Conservation (phyloP, 2,329 filamentous ascomycete genomes). For the Colletotrichum sojae region DNA sequence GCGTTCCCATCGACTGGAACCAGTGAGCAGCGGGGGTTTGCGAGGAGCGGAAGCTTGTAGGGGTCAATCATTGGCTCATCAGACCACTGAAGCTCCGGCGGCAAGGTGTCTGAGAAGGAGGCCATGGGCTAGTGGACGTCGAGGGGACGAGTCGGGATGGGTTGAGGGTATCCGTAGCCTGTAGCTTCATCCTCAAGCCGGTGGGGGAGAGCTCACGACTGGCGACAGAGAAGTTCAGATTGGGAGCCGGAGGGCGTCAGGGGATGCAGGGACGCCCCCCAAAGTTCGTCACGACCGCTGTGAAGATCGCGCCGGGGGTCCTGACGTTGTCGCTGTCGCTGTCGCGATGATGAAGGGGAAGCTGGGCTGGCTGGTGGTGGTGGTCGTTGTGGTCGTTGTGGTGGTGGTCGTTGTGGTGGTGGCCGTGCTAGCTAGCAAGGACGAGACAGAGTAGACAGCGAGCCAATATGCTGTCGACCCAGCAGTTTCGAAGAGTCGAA, state of each 20-base stretch:
- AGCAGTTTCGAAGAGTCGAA: constrained; percentile 33
- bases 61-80: constrained; percentile 18
- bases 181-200: constrained; percentile 27
- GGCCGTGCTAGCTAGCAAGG: constrained; percentile 15
- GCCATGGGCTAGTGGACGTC: not conserved
- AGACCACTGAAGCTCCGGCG: constrained; percentile 21
- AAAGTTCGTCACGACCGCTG: constrained; percentile 3
- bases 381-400: not conserved
- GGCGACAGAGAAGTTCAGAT: constrained; percentile 28
- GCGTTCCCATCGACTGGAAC: constrained; percentile 22
- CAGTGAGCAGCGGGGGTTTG: constrained; percentile 16
- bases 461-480: constrained; percentile 27
- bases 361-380: not conserved
- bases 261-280: constrained; percentile 16
- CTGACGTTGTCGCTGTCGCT: no score
- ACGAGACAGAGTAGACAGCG: constrained; percentile 23
- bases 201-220: constrained; percentile 13
- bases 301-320: constrained; percentile 27
- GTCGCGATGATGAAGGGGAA: no score
- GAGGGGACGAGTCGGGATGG: constrained; percentile 21
- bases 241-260: constrained; percentile 7
- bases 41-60: constrained; percentile 20
- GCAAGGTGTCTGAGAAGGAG: not conserved
- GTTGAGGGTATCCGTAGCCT: constrained; percentile 4
- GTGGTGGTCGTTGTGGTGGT: not conserved